A percentile compares a stretch with the other conserved stretches of the same genome.
Conservation (phyloP, 176 grass and related monocot genomes). For the Chrysopogon serrulatus region DNA sequence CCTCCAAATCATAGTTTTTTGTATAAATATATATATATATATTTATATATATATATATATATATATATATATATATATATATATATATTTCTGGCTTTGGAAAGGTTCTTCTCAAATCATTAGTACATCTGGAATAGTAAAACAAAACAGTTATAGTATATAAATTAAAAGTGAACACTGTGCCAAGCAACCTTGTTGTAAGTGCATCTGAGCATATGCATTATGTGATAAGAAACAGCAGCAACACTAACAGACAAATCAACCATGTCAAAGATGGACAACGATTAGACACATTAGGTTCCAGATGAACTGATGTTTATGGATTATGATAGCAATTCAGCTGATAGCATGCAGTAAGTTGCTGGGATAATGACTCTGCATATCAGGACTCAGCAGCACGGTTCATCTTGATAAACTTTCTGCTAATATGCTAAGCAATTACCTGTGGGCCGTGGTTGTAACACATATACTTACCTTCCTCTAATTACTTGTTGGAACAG, state of each 20-base stretch:
- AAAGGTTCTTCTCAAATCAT: neutral
- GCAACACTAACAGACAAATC: neutral
- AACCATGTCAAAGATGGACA: neutral
- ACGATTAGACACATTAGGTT: neutral
- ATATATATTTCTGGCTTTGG: neutral
- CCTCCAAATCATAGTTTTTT: neutral
- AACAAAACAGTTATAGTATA: neutral
- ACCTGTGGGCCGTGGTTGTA: neutral
- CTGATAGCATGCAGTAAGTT: neutral
- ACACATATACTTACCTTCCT: neutral
- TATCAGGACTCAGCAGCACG: neutral
- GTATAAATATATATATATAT: neutral
- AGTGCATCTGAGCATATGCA: neutral
- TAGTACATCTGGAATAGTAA: neutral
- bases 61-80: neutral
- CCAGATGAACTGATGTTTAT: neutral
- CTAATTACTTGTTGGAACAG: slow-evolving; percentile 12
- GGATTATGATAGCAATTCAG: neutral
- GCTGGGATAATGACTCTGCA: neutral
- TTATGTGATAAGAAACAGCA: neutral
- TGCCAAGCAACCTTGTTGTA: neutral
- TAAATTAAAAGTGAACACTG: neutral
- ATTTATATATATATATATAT: neutral
- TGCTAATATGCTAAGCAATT: neutral
- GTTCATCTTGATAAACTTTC: neutral